phyloP scores from a whole-genome alignment of 768 basidiomycete species.

The Mycena vulgaris region DNA sequence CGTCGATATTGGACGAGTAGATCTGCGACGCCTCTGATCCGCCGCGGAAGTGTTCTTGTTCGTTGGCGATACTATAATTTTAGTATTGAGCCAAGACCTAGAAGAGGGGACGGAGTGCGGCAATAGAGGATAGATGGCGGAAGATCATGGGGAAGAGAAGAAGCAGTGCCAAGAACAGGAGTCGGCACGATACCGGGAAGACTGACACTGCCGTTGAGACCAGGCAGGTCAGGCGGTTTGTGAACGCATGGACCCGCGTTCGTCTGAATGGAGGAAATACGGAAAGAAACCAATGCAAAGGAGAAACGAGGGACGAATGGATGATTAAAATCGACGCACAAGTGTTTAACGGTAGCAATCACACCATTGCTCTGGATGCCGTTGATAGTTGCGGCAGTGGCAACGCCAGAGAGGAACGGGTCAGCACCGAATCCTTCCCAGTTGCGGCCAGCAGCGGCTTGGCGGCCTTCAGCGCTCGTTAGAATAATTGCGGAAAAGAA shows the following conservation, averaged over 20 bases:
- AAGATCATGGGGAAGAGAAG: neutral
- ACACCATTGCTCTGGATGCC: constrained; percentile 57
- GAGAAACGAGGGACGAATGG: neutral
- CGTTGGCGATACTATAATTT: constrained; percentile 42
- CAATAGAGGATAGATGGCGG: neutral
- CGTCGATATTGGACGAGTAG: constrained; percentile 55
- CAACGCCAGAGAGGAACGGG: constrained; percentile 60
- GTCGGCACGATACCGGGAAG: too few relatives aligned
- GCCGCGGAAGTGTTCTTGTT: constrained; percentile 42
- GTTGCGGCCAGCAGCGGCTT: constrained; percentile 52
- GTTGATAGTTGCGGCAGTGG: constrained; percentile 55
- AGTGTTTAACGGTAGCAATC: constrained; percentile 56
- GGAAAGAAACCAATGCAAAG: too few relatives aligned
- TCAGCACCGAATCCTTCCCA: constrained; percentile 66
- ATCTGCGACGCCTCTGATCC: constrained; percentile 17
- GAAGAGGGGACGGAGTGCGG: too few relatives aligned
- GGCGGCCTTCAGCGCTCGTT: constrained; percentile 6
- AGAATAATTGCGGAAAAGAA: neutral
- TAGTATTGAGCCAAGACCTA: too few relatives aligned
- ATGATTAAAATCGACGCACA: constrained; percentile 8
- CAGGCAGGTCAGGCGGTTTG: too few relatives aligned
- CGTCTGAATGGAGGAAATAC: too few relatives aligned
- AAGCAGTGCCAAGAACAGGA: too few relatives aligned
- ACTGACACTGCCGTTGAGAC: neutral
- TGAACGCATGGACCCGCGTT: too few relatives aligned